Base-by-base conservation (phyloP, 2,329 filamentous ascomycete genomes). In the Paecilomyces dactylethromorphus region DNA sequence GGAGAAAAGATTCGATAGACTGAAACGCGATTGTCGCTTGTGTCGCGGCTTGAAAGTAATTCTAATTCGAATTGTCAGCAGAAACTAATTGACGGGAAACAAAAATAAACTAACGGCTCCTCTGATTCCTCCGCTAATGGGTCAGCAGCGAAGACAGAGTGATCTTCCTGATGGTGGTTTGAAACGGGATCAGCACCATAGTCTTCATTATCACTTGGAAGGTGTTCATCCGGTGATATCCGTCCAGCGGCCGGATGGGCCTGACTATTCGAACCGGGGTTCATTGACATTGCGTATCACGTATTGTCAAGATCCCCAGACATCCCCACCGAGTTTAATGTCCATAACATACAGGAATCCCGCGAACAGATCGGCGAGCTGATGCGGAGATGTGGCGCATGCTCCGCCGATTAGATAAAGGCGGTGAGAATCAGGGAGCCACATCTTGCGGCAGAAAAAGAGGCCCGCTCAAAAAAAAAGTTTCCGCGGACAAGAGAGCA, bases 1-100 rank as follows among this genome's bases (percentile, higher is more conserved):
- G 55, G 69, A 70, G 55, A 79, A 74, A 31, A 78, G 67, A 57
- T 66, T 74, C 10, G 75, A 74, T 5, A 78, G 55, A 58, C 70
- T 73, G 60, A 78, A 77, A 39, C 70, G 68, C 22, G 74, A 69
- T 32, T 68, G 69, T 56, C 68, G 69, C 59, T 75, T 78, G 60
- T 71, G 71, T 65, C 78, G 79, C 60, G 73, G 74, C 60, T 78
- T 78, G 61, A 78, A 78, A 7, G 75, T 70, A 29, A 77, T 73
- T 13, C 75, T 77, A 57, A 11, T 54, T 33, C 49, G 18, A 53
- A 29, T 1, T 29, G 29, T 51, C 3, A 5, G 24, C 3, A 12
- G 29, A 21, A 53, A 66, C 21, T 63, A 62, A 45, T 45, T 21
- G 45, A 29, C 15, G 56, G 56, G 12, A 49, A 21, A 45, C 7